phyloP scores from a whole-genome alignment of 768 basidiomycete species.

The Suillus subalutaceus region DNA sequence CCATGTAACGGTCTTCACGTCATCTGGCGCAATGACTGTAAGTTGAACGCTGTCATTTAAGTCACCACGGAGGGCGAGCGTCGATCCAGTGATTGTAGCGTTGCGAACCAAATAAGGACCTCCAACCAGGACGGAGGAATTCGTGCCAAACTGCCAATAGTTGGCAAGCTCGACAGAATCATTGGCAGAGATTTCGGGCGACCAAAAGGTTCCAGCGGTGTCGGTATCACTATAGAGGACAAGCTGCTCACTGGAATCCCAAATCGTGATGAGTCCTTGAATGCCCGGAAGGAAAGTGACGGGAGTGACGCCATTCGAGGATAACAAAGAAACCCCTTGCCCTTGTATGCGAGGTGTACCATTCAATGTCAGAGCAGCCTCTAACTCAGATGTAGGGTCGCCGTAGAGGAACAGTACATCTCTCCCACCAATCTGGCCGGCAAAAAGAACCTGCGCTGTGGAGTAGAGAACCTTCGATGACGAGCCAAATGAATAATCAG shows the following conservation, averaged over 20 bases:
- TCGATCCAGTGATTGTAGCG: constrained; percentile 49
- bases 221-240: constrained; percentile 67
- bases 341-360: constrained; percentile 47
- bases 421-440: constrained; percentile 60
- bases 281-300: constrained; percentile 61
- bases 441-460: constrained; percentile 73
- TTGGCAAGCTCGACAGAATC: constrained; percentile 47
- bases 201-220: constrained; percentile 76
- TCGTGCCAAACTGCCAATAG: constrained; percentile 78
- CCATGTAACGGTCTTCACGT: constrained; percentile 63
- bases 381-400: constrained; percentile 55
- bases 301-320: constrained; percentile 38
- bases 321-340: constrained; percentile 27
- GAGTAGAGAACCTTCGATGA: constrained; percentile 61
- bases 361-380: constrained; percentile 47
- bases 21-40: constrained; percentile 63
- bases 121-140: constrained; percentile 64
- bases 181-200: constrained; percentile 58
- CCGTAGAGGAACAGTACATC: constrained; percentile 70
- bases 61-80: constrained; percentile 69
- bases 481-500: constrained; percentile 72
- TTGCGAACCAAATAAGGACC: constrained; percentile 68
- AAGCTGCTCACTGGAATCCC: constrained; percentile 68
- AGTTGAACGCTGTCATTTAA: constrained; percentile 59
- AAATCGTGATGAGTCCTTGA: constrained; percentile 59